phyloP scores from a whole-genome alignment of 257 asterid genomes.

The Echites panduratus region DNA sequence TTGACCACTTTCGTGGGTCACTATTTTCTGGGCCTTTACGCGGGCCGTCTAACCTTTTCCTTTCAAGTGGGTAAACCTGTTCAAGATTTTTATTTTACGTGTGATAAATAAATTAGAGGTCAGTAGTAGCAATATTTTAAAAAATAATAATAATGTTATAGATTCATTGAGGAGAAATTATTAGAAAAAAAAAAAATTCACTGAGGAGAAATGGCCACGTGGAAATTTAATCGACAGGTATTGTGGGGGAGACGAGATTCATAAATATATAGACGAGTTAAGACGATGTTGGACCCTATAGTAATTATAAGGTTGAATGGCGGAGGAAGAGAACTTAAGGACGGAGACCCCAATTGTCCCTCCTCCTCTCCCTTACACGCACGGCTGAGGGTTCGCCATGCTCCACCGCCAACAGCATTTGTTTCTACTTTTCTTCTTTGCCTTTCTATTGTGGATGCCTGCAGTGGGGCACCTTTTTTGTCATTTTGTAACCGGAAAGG shows the following conservation, averaged over 20 bases:
- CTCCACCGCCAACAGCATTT: conserved; percentile 20
- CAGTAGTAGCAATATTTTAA: too few relatives aligned
- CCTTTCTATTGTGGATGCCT: too few relatives aligned
- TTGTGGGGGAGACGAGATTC: conserved; percentile 19
- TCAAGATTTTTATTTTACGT: too few relatives aligned
- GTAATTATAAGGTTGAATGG: conserved; percentile 4
- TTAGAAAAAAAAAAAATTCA: too few relatives aligned
- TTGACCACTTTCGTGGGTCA: too few relatives aligned
- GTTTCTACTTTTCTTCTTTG: background rate
- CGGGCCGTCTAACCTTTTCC: too few relatives aligned
- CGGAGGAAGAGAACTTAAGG: conserved; percentile 26
- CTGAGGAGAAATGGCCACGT: conserved; percentile 16
- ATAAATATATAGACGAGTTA: conserved; percentile 19
- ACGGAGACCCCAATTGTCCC: conserved; percentile 29
- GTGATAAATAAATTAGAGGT: too few relatives aligned
- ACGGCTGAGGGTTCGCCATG: background rate
- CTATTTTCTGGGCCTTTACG: too few relatives aligned
- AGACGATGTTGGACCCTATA: conserved; percentile 45
- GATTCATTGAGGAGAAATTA: conserved; percentile 1
- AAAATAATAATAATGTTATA: too few relatives aligned
- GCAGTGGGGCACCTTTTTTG: background rate
- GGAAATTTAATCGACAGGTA: conserved; percentile 18
- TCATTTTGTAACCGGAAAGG: conserved; percentile 1
- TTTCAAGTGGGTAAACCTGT: too few relatives aligned
- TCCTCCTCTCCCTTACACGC: conserved; percentile 16